Evolutionary conservation across 1,139 yeast genomes (phyloP).

Genomic region (Tardiomyces digboiensis): DNA sequence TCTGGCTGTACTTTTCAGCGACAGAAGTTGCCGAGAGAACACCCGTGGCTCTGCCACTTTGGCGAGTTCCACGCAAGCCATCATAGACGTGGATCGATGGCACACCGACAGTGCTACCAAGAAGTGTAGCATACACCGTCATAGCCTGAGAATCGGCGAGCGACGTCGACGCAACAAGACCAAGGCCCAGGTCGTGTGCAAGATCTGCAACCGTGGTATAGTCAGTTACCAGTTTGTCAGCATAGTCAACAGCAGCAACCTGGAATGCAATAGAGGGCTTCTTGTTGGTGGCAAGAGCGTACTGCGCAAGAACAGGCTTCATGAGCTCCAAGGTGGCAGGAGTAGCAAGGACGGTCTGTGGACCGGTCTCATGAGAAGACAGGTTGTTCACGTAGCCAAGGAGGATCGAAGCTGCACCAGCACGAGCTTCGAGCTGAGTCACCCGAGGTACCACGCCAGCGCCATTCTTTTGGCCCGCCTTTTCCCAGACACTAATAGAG

Average conservation of each 20-base stretch:
- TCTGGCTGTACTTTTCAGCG: slow-evolving; percentile 31
- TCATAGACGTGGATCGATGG: slow-evolving; percentile 71
- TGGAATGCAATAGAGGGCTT: slow-evolving; percentile 44
- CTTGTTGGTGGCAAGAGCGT: slow-evolving; percentile 22
- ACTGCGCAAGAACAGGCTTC: slow-evolving; percentile 43
- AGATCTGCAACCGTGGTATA: slow-evolving; percentile 53
- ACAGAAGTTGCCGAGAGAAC: slow-evolving; percentile 40
- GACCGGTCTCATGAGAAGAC: slow-evolving; percentile 8
- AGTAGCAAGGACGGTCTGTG: slow-evolving; percentile 47
- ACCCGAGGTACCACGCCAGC: slow-evolving; percentile 48
- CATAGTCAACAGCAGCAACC: slow-evolving; percentile 66
- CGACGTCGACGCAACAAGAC: slow-evolving; percentile 61
- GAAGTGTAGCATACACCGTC: slow-evolving; percentile 51
- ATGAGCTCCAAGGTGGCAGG: slow-evolving; percentile 59
- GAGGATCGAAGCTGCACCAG: slow-evolving; percentile 77
- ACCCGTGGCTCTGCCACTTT: slow-evolving; percentile 35
- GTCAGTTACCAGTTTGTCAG: slow-evolving; percentile 51
- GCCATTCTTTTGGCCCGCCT: slow-evolving; percentile 39
- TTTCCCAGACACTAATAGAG: slow-evolving; percentile 50
- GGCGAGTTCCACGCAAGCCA: slow-evolving; percentile 60
- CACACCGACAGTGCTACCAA: slow-evolving; percentile 40
- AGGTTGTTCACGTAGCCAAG: slow-evolving; percentile 54
- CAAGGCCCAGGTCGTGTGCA: slow-evolving; percentile 56
- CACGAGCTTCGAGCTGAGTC: slow-evolving; percentile 60
- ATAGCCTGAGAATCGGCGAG: slow-evolving; percentile 55